Evolutionary conservation across 164 flowering plant genomes (phyloP).

Genomic region (Vitis riparia): DNA sequence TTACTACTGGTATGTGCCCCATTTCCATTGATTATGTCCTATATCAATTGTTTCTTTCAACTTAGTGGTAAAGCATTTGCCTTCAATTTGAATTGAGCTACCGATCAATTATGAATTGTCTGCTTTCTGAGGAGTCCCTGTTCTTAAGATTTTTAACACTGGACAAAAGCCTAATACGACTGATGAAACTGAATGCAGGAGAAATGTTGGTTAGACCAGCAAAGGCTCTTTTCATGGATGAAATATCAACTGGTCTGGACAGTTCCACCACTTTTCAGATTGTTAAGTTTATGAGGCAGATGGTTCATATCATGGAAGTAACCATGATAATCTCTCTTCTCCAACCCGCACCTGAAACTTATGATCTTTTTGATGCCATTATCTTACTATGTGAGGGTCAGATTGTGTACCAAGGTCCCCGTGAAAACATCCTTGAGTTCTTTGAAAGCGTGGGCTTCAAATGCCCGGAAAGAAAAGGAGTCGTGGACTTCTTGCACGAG

Average conservation of each 20-base stretch:
- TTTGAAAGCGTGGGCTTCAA: constrained; percentile 57
- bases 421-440: constrained; percentile 48
- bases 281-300: constrained; percentile 52
- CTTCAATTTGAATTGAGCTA: not conserved
- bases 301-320: constrained; percentile 60
- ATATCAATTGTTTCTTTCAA: too few relatives aligned
- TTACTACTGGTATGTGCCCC: constrained; percentile 42
- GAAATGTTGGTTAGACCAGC: constrained; percentile 80
- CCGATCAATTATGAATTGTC: not conserved
- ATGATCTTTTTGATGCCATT: constrained; percentile 63
- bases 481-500: constrained; percentile 66
- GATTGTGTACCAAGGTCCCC: constrained; percentile 52
- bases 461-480: constrained; percentile 65
- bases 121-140: too few relatives aligned
- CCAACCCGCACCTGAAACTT: constrained; percentile 74
- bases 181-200: constrained; percentile 28
- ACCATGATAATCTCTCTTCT: constrained; percentile 66
- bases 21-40: not conserved
- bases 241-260: constrained; percentile 72
- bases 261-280: constrained; percentile 77
- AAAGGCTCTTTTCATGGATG: constrained; percentile 63
- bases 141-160: not conserved
- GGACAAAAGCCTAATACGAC: not conserved
- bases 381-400: constrained; percentile 56
- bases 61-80: not conserved